phyloP scores from a whole-genome alignment of 2,329 filamentous ascomycete species.

The Cyclaneusma minus region DNA sequence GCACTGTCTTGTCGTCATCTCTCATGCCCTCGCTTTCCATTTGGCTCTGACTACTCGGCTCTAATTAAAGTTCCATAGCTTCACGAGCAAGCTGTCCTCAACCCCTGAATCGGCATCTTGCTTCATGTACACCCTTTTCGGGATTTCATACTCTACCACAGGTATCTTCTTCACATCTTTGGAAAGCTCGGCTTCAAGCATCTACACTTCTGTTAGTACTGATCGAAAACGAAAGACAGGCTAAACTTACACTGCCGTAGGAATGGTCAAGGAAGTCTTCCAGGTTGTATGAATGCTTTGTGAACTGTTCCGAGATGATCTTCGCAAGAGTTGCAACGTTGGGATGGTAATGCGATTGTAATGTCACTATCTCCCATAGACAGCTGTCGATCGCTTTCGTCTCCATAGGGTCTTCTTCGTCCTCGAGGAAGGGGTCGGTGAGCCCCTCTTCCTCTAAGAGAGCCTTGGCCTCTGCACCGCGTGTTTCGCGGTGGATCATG shows the following conservation, averaged over 20 bases:
- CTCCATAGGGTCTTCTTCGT: constrained; percentile 68
- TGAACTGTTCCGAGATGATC: constrained; percentile 93
- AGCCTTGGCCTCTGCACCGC: constrained; percentile 39
- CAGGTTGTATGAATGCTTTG: constrained; percentile 85
- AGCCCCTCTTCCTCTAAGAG: constrained; percentile 43
- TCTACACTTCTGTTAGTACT: constrained; percentile 24
- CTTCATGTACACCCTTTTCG: constrained; percentile 26
- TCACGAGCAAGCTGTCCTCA: constrained; percentile 40
- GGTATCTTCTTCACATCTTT: constrained; percentile 77
- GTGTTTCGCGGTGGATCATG: constrained; percentile 74
- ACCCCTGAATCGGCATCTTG: constrained; percentile 30
- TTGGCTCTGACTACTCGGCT: too few relatives aligned
- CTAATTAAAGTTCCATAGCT: constrained; percentile 40
- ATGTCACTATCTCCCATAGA: constrained; percentile 84
- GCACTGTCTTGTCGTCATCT: too few relatives aligned
- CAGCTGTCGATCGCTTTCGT: constrained; percentile 83
- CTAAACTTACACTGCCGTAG: constrained; percentile 64
- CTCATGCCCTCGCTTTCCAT: too few relatives aligned
- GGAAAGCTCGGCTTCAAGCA: constrained; percentile 69
- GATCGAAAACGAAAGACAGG: not conserved
- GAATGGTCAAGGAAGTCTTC: constrained; percentile 96
- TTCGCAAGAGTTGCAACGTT: constrained; percentile 90
- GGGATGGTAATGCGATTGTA: constrained; percentile 90
- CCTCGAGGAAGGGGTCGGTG: constrained; percentile 60
- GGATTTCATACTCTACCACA: constrained; percentile 87